phyloP scores from a whole-genome alignment of 1,284 basidiomycete species.

The Apiotrichum porosum region DNA sequence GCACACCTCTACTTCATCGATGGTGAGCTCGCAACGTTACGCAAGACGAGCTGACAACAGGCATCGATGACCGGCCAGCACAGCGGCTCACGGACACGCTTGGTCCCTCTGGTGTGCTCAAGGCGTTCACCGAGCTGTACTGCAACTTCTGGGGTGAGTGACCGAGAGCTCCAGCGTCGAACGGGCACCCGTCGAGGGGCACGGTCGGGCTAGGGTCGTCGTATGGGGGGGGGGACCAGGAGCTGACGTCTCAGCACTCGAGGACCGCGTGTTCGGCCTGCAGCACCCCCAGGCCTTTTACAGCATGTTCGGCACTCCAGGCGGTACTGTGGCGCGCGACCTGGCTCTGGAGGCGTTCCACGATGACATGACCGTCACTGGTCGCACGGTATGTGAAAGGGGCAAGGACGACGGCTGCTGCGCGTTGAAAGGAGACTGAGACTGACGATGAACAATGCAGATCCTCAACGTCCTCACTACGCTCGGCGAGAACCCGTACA shows the following conservation, averaged over 20 bases:
- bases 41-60: slow-evolving; percentile 18
- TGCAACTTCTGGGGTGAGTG: slow-evolving; percentile 78
- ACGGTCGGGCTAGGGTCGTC: too few relatives aligned
- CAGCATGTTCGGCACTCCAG: slow-evolving; percentile 76
- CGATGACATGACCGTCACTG: slow-evolving; percentile 71
- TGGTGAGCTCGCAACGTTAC: slow-evolving; percentile 54
- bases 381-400: slow-evolving; percentile 45
- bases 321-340: slow-evolving; percentile 60
- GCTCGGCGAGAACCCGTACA: slow-evolving; percentile 86
- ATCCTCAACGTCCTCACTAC: slow-evolving; percentile 87
- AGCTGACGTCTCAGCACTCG: slow-evolving; percentile 57
- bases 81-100: slow-evolving; percentile 58
- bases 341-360: slow-evolving; percentile 62
- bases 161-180: slow-evolving; percentile 8
- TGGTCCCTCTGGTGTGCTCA: slow-evolving; percentile 51
- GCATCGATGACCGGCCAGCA: slow-evolving; percentile 62
- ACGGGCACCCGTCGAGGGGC: too few relatives aligned
- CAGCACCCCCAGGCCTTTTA: slow-evolving; percentile 74
- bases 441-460: slow-evolving; percentile 48
- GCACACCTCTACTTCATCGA: slow-evolving; percentile 96
- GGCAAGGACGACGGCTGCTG: too few relatives aligned
- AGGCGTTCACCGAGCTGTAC: slow-evolving; percentile 73
- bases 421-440: too few relatives aligned
- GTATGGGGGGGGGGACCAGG: background rate
- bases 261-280: slow-evolving; percentile 75